Evolutionary conservation across 1,284 basidiomycete genomes (phyloP).

Genomic region (Rhizoctonia solani): DNA sequence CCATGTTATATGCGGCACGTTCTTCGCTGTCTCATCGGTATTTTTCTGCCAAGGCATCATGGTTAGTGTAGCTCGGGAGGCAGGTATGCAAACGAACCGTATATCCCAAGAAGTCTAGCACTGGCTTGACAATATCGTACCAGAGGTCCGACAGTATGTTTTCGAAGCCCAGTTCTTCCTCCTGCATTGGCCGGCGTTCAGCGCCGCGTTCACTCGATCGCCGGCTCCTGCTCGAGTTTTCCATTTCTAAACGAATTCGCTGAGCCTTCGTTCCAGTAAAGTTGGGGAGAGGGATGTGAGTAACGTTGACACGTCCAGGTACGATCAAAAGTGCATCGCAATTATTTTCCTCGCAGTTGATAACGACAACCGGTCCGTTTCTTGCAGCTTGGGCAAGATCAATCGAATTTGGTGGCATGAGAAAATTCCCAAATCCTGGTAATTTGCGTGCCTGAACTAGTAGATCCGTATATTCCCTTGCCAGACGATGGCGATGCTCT

Average conservation of each 20-base stretch:
- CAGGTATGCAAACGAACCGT: too few relatives aligned
- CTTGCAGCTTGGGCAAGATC: background rate
- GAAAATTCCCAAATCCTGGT: background rate
- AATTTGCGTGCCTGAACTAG: background rate
- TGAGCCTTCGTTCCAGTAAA: background rate
- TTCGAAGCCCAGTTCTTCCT: too few relatives aligned
- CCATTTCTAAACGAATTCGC: too few relatives aligned
- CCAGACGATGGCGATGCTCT: background rate
- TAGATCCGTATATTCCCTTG: background rate
- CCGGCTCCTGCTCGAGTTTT: too few relatives aligned
- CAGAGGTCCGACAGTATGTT: too few relatives aligned
- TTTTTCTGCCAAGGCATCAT: background rate
- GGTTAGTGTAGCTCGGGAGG: background rate
- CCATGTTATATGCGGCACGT: constrained; percentile 37
- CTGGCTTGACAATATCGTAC: too few relatives aligned
- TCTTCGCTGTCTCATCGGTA: too few relatives aligned
- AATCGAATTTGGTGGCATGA: background rate
- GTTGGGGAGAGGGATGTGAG: background rate
- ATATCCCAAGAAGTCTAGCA: too few relatives aligned
- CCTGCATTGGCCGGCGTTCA: too few relatives aligned
- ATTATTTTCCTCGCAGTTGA: background rate
- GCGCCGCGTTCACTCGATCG: too few relatives aligned
- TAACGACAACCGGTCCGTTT: background rate
- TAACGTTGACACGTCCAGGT: background rate
- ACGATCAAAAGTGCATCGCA: background rate